Base-by-base conservation (phyloP, 73 alveolate species). In the Uronychia setigera region DNA sequence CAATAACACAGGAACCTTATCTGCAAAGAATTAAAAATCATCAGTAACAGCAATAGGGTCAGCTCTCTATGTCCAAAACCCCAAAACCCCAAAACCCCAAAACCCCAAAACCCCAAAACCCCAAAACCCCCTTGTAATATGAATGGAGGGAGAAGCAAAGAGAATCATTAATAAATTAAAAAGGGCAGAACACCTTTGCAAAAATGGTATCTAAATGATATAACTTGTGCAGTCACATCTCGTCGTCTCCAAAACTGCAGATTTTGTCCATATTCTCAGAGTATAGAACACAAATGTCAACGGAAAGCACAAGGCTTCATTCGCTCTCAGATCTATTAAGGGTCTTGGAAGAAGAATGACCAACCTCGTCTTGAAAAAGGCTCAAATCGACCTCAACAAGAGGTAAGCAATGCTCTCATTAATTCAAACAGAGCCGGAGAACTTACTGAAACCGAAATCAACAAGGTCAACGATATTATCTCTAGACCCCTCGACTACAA, bases 261-360 rank as follows among this genome's bases (percentile, higher is more conserved):
- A 97, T 79, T 97, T 97, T 95, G 96, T 86, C 85, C 97, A 95
- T 95, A 97, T 97, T 90, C 95, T 96, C 88, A 98, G 99, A 96
- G 91, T 98, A 90, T 94, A 97, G 94, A 98, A 98, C 97, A 97
- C 99, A 81, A 98, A 98, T 96, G 97, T 98, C 81, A 99, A 98
- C 31, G 99, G 99, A 77, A 97, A 96, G 89, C 95, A 96, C 92
- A 98, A 97, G 94, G 98, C 96, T 80, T 92, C 96, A 93, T 97
- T 87, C 93, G 99, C 99, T 77, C 93, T 98, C 76, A 97, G 99
- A 59, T 98, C 94, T 75, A 98, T 98, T 80, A 95, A 96, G 82
- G 99, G 99, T 82, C 91, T 98, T 76, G 99, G 99, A 30, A 96
- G 99, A 89, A 93, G 99, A 87, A 95, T 97, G 93, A 94, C 99